A percentile compares a stretch with the other conserved stretches of the same genome.
Conservation (phyloP, 208 protist genomes). For the Tetramitus jugosus region DNA sequence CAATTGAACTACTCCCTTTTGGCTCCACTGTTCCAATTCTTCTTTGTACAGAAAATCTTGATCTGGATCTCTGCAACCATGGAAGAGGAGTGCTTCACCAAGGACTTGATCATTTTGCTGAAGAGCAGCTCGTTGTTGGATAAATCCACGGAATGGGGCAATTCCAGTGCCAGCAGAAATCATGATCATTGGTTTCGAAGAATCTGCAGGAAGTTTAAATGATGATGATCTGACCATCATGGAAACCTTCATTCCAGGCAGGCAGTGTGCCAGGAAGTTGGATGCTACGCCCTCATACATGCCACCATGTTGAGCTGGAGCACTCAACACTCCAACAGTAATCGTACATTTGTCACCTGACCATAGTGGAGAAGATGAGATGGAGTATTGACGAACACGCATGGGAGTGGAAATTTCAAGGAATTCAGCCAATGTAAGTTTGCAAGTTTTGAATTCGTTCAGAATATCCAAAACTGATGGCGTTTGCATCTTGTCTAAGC, state of each 20-base stretch:
- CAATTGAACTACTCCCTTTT: neutral
- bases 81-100: neutral
- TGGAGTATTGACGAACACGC: neutral
- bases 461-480: neutral
- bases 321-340: neutral
- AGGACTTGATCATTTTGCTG: neutral
- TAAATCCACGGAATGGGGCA: constrained; percentile 46
- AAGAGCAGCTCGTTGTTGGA: constrained; percentile 33
- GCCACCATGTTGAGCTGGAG: neutral
- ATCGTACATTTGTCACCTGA: neutral
- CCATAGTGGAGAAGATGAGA: neutral
- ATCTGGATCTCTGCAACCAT: neutral
- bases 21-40: neutral
- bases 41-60: neutral
- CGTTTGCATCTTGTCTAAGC: neutral
- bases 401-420: neutral
- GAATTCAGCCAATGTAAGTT: neutral
- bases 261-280: neutral
- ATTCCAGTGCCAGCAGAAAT: constrained; percentile 46
- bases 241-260: neutral
- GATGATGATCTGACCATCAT: neutral
- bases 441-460: neutral
- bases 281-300: neutral
- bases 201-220: constrained; percentile 33
- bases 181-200: constrained; percentile 35